A percentile compares a stretch with the other conserved stretches of the same genome.
phyloP scores from a whole-genome alignment of 2,329 filamentous ascomycete species.

The Fusarium sp. region DNA sequence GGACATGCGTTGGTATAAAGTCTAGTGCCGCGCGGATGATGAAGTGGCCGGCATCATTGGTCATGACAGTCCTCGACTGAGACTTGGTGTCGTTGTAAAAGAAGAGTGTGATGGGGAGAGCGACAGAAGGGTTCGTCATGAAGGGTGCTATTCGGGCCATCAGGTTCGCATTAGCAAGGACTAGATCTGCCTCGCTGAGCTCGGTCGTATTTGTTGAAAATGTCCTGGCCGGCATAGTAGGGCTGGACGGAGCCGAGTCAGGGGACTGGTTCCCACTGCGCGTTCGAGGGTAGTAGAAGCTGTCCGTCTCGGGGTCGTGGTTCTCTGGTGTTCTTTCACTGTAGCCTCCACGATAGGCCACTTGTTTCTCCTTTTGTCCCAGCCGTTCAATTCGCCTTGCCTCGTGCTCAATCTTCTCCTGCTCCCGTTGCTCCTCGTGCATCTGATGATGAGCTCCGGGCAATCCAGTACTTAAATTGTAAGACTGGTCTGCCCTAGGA shows the following conservation, averaged over 20 bases:
- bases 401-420: conserved; percentile 80
- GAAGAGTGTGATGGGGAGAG: conserved; percentile 88
- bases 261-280: conserved; percentile 55
- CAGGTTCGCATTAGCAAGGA: conserved; percentile 86
- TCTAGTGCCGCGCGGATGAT: conserved; percentile 83
- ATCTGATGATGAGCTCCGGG: conserved; percentile 46
- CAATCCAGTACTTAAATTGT: conserved; percentile 39
- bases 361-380: conserved; percentile 80
- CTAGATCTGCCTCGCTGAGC: conserved; percentile 83
- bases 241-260: conserved; percentile 61
- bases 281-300: conserved; percentile 48
- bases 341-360: conserved; percentile 80
- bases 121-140: conserved; percentile 84
- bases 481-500: conserved; percentile 63
- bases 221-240: conserved; percentile 58
- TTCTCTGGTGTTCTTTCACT: conserved; percentile 75
- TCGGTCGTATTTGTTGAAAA: conserved; percentile 62
- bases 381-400: conserved; percentile 82
- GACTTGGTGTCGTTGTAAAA: conserved; percentile 92
- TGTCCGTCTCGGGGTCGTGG: conserved; percentile 53
- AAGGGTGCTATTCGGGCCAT: conserved; percentile 92
- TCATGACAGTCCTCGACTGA: conserved; percentile 86
- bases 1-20: conserved; percentile 91
- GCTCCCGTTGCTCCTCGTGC: conserved; percentile 67
- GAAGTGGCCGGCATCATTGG: conserved; percentile 93